A percentile compares a stretch with the other conserved stretches of the same genome.
Evolutionary conservation across 192 early-diverging fungal species (phyloP).

Genomic region (Allomyces javanicus): DNA sequence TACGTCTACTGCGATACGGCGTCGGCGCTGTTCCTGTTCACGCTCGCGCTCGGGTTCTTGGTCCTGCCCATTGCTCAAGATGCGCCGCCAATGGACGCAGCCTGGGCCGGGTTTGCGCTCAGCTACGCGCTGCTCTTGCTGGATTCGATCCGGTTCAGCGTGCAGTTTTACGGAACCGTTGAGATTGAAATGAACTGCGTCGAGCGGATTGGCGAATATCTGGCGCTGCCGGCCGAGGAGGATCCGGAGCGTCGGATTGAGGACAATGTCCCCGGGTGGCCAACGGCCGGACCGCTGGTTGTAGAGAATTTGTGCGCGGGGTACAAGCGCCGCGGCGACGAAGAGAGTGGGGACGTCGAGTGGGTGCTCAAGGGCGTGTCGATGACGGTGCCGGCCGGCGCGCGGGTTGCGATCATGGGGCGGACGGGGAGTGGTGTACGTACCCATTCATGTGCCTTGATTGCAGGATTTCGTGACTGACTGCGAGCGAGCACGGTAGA

Average conservation of each 20-base stretch:
- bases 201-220: neutral
- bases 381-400: neutral
- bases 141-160: neutral
- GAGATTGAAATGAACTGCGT: neutral
- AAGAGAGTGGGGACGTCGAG: neutral
- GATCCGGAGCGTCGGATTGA: neutral
- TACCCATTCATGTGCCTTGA: no score
- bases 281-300: neutral
- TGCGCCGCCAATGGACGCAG: neutral
- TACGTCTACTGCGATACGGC: neutral
- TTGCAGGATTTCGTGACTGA: no score
- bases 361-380: neutral
- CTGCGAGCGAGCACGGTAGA: neutral
- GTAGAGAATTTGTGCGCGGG: neutral
- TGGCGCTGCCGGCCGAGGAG: neutral
- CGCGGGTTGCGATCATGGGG: neutral
- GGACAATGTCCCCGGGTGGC: neutral
- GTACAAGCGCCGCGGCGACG: neutral
- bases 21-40: neutral
- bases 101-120: neutral
- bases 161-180: neutral
- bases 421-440: neutral
- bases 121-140: neutral
- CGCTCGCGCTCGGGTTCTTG: neutral
- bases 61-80: neutral